Conservation (phyloP, 495 filamentous ascomycete species). For the Tuber microsphaerosporum region DNA sequence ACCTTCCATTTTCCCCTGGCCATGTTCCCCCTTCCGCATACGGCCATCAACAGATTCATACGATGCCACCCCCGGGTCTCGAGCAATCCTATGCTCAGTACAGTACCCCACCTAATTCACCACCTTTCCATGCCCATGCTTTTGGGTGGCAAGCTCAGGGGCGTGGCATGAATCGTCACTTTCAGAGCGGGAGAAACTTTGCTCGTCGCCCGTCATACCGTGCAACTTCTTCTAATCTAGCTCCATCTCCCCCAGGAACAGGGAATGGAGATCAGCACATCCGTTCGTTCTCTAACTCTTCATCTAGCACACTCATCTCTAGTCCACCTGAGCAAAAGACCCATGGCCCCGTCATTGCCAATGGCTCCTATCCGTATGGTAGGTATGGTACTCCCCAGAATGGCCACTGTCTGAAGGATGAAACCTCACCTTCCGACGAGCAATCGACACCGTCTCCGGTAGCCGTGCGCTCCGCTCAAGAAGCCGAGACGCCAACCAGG, state of each 20-base stretch:
- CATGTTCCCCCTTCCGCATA: not conserved
- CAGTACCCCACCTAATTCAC: slow-evolving; percentile 14
- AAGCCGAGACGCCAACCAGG: slow-evolving; percentile 25
- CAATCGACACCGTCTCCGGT: slow-evolving; percentile 31
- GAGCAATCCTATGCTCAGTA: not conserved
- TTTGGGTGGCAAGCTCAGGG: slow-evolving; percentile 27
- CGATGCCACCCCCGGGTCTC: not conserved
- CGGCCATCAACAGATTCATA: not conserved
- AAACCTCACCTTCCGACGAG: slow-evolving; percentile 31
- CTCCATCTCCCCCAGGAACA: not conserved
- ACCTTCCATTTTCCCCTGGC: not conserved
- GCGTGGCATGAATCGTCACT: slow-evolving; percentile 9
- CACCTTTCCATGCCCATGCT: slow-evolving; percentile 15
- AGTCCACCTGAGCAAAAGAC: slow-evolving; percentile 16
- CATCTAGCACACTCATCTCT: slow-evolving; percentile 29
- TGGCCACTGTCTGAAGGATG: slow-evolving; percentile 11
- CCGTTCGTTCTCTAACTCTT: slow-evolving; percentile 29
- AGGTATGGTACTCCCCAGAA: slow-evolving; percentile 26
- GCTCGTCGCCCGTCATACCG: slow-evolving; percentile 6
- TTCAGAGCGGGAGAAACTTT: slow-evolving; percentile 16
- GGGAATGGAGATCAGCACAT: slow-evolving; percentile 13
- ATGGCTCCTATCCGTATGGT: slow-evolving; percentile 23
- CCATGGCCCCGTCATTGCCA: slow-evolving; percentile 17
- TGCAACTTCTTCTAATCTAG: not conserved
- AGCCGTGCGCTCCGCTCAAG: slow-evolving; percentile 9